These are phyloP conservation scores for Cyamopsis tetragonoloba DNA, from an alignment of 306 rosid species.

Conservation along the genomic window DNA sequence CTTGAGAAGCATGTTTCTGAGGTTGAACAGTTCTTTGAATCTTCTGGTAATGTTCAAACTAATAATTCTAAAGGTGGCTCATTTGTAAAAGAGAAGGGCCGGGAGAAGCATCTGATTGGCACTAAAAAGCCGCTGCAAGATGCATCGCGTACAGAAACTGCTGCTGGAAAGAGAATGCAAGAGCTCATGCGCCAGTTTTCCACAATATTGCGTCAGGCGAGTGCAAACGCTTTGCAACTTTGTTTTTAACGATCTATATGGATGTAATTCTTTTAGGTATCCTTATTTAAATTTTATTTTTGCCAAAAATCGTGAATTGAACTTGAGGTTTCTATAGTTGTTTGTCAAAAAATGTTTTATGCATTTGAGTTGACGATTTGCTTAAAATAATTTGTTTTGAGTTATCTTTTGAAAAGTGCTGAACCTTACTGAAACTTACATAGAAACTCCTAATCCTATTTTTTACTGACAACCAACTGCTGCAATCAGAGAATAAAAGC, in stretches of 20 bases:
- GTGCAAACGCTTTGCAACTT: not conserved
- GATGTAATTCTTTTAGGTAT: not conserved
- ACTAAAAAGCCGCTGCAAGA: slow-evolving; percentile 55
- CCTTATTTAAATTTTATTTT: not conserved
- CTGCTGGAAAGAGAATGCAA: slow-evolving; percentile 79
- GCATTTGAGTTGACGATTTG: not conserved
- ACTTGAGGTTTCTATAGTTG: not conserved
- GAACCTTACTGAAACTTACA: not conserved
- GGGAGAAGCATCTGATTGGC: slow-evolving; percentile 47
- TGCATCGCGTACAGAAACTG: slow-evolving; percentile 50
- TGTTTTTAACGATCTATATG: not conserved
- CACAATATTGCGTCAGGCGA: slow-evolving; percentile 70
- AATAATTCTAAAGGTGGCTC: slow-evolving; percentile 49
- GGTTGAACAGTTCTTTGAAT: slow-evolving; percentile 46
- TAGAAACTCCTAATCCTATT: not conserved
- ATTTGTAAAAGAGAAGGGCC: slow-evolving; percentile 46
- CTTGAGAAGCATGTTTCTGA: slow-evolving; percentile 58
- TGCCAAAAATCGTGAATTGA: not conserved
- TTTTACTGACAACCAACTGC: not conserved
- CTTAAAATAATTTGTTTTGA: not conserved
- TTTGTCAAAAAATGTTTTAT: not conserved
- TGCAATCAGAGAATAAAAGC: no score
- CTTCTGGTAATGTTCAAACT: slow-evolving; percentile 26
- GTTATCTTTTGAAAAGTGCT: not conserved
- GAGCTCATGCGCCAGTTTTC: slow-evolving; percentile 78